Conservation (phyloP, 208 protist species). For the Acanthamoeba quina region DNA sequence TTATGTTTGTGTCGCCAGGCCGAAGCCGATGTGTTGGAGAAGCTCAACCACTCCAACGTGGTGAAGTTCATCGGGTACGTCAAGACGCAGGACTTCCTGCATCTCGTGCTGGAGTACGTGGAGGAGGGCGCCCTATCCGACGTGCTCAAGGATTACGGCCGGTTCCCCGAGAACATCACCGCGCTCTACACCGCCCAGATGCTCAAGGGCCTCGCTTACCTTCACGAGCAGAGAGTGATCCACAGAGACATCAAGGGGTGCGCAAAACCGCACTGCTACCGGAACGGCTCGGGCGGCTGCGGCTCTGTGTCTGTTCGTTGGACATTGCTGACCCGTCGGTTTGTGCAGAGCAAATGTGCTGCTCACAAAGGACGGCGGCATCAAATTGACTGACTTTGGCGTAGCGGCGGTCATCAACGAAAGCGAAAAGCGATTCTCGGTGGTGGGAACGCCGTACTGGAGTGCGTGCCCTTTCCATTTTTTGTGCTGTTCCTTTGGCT, state of each 20-base stretch:
- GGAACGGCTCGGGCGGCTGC: neutral
- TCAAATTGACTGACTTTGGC: conserved; percentile 98
- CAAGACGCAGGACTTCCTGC: conserved; percentile 87
- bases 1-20: neutral
- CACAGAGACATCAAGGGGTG: conserved; percentile 93
- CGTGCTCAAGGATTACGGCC: conserved; percentile 93
- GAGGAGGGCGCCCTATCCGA: conserved; percentile 92
- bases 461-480: conserved; percentile 80
- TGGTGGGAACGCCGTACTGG: conserved; percentile 94
- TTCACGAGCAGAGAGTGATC: conserved; percentile 92
- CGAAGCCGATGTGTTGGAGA: conserved; percentile 90
- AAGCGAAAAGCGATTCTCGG: conserved; percentile 76
- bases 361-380: conserved; percentile 90
- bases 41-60: conserved; percentile 90
- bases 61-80: conserved; percentile 91
- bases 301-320: neutral
- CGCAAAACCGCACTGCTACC: too few relatives aligned
- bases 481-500: neutral
- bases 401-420: conserved; percentile 94
- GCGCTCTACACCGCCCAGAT: conserved; percentile 92
- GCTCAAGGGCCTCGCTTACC: conserved; percentile 91
- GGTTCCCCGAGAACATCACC: conserved; percentile 84
- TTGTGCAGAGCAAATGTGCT: conserved; percentile 91
- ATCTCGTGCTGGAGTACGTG: conserved; percentile 93
- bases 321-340: neutral